Percentiles rank a stretch among this genome's conserved stretches.
These are phyloP conservation scores for Amanita jacksonii DNA, from an alignment of 768 basidiomycete genomes.

Conservation along the genomic window DNA sequence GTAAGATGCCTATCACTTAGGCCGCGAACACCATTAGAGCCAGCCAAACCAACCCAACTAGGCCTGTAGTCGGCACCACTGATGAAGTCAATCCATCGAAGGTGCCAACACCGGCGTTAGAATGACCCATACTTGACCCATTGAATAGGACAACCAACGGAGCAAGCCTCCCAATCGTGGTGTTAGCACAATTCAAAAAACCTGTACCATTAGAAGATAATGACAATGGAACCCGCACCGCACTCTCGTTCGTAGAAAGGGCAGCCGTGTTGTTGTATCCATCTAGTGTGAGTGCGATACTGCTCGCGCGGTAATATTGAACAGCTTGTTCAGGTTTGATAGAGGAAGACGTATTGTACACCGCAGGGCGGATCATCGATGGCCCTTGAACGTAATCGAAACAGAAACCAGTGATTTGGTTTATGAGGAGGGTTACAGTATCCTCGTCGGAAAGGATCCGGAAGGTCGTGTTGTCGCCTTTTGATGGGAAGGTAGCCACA, in stretches of 20 bases:
- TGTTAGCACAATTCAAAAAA: conserved; percentile 49
- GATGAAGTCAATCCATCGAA: too few relatives aligned
- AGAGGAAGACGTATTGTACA: conserved; percentile 22
- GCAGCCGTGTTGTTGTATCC: conserved; percentile 58
- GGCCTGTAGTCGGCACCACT: too few relatives aligned
- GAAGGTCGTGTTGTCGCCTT: conserved; percentile 35
- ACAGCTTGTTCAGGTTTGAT: conserved; percentile 41
- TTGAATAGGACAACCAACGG: too few relatives aligned
- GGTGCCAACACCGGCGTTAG: too few relatives aligned
- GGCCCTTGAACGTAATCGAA: conserved; percentile 16
- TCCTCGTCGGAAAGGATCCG: conserved; percentile 39
- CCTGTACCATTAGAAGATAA: conserved; percentile 35
- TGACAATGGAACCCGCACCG: conserved; percentile 42
- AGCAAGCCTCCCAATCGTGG: conserved; percentile 49
- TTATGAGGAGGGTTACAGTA: conserved; percentile 34
- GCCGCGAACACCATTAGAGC: too few relatives aligned
- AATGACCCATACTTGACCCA: too few relatives aligned
- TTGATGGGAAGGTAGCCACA: conserved; percentile 34
- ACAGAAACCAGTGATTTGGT: conserved; percentile 34
- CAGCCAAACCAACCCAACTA: too few relatives aligned
- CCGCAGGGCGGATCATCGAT: conserved; percentile 14
- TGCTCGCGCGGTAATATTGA: conserved; percentile 66
- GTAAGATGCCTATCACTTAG: too few relatives aligned
- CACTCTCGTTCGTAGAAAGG: conserved; percentile 27
- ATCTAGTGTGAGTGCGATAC: conserved; percentile 49